Base-by-base conservation (phyloP, 2,329 filamentous ascomycete species). In the Penicillium brasilianum region DNA sequence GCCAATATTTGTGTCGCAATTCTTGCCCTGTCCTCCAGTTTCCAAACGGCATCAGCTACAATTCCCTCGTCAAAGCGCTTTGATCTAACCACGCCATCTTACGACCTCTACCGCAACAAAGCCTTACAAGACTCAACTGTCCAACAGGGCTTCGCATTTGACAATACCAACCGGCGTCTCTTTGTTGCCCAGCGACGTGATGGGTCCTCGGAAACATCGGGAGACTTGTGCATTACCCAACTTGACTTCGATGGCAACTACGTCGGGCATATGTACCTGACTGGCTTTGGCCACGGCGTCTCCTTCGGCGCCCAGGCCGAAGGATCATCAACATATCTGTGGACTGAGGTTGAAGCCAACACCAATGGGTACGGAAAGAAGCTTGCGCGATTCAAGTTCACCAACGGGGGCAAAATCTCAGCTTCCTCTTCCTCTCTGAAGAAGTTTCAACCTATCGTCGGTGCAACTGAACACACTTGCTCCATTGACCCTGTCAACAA, bases 91-190 rank as follows among this genome's bases (percentile, higher is more conserved):
- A 49, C 65, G 11, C 60, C 64, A 7, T 67, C 63, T 4, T 61
- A 66, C 25, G 64, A 66, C 25, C 44, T 66, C 16, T 68, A 58
- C 57, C 60, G 65, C n/a, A 48, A 52, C 58, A 65, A 68, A 44
- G 30, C 57, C 16, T 53, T 67, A 0, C 62, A 62, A 20, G 67
- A 67, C 25, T 50, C 14, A 14, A 66, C 66, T 2, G 60, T 70
- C 10, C 68, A 68, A 16, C 67, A 68, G 61, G 63, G 64, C 9
- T 68, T 70, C 41, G 59, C 67, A 36, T 70, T 70, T 44, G 68
- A 70, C 62, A 68, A 69, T 32, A 58, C 59, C 54, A 70, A 70
- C 44, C 59, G 64, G 6, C 66, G 67, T 2, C 60, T 68, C 9
- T 69, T 69, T 34, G 61, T 70, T 43, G 43, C 65, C 11, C 64